Evolutionary conservation across 495 filamentous ascomycete species (phyloP), one percentile per base, ranked within the genome.

Genomic region (Astrocystis sublimbata): DNA sequence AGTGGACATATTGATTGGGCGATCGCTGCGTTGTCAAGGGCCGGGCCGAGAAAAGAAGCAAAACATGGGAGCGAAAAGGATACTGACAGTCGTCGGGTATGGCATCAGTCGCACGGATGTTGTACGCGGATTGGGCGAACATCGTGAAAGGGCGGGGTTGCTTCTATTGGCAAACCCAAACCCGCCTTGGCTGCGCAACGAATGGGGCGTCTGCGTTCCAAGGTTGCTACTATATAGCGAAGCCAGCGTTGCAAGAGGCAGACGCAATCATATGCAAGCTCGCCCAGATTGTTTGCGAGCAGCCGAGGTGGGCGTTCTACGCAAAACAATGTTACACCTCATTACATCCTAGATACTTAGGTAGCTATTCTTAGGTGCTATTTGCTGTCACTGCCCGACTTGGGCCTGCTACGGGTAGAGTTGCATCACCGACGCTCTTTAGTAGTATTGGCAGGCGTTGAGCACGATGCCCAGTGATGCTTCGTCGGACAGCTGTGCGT

Each of bases 201-300:
- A 52, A 41, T 38, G 4, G 4, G 31, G 24, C 17, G 33, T 17
- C n/a, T 46, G 49, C 28, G 58, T 42, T 17, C 23, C 15, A 13
- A 9, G 5, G 35, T 43, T 47, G 47, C 30, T 43, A 30, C 42
- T 26, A 26, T 35, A n/a, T n/a, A n/a, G n/a, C n/a, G 19, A 24
- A 41, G 45, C 15, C 31, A 35, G 26, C 46, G 26, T 60, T 50
- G 36, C 58, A 40, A 51, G 31, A 26, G 28, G 17, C n/a, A 50
- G n/a, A 61, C 47, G 47, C 58, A 45, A 45, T 38, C 9, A 53
- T 12, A 52, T 52, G 47, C 58, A 53, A 28, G 38, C 4, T n/a
- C n/a, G n/a, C n/a, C n/a, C 58, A 38, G 33, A 21, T 23, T 47
- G 58, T n/a, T 42, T 43, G 58, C 36, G 43, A 61, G 58, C n/a